Percentiles rank a stretch among this genome's conserved stretches.
Conservation (phyloP, 164 flowering plant genomes). For the Tinospora cordifolia region DNA sequence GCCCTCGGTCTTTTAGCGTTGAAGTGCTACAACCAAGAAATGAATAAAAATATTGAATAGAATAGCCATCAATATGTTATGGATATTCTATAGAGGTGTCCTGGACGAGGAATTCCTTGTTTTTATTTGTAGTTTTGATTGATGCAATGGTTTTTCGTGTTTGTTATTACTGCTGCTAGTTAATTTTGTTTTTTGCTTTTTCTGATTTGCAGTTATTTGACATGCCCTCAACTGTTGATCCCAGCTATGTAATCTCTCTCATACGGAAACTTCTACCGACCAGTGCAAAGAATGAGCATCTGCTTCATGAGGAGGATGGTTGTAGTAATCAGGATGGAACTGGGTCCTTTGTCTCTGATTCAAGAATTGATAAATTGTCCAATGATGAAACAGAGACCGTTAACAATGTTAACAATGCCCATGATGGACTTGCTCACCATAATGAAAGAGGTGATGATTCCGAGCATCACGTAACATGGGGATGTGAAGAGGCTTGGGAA, state of each 20-base stretch:
- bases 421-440: conserved; percentile 11
- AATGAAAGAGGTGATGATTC: conserved; percentile 15
- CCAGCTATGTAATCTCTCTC: conserved; percentile 75
- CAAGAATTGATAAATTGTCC: neutral
- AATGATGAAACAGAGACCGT: conserved; percentile 19
- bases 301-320: conserved; percentile 14
- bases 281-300: conserved; percentile 12
- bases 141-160: neutral
- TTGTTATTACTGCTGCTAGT: neutral
- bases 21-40: too few species aligned
- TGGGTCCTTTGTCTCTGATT: conserved; percentile 3
- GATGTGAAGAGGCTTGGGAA: conserved; percentile 66
- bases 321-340: conserved; percentile 15
- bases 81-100: too few species aligned
- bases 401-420: conserved; percentile 24
- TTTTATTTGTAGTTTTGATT: neutral
- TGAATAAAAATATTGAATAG: too few species aligned
- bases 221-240: conserved; percentile 77
- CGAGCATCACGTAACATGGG: conserved; percentile 15
- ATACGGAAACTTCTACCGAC: conserved; percentile 69
- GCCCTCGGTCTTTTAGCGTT: too few species aligned
- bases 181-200: neutral
- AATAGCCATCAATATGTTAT: too few species aligned
- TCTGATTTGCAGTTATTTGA: conserved; percentile 65
- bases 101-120: too few species aligned